Evolutionary conservation across 2,329 filamentous ascomycete genomes (phyloP).

Genomic region (Thelonectria olida): DNA sequence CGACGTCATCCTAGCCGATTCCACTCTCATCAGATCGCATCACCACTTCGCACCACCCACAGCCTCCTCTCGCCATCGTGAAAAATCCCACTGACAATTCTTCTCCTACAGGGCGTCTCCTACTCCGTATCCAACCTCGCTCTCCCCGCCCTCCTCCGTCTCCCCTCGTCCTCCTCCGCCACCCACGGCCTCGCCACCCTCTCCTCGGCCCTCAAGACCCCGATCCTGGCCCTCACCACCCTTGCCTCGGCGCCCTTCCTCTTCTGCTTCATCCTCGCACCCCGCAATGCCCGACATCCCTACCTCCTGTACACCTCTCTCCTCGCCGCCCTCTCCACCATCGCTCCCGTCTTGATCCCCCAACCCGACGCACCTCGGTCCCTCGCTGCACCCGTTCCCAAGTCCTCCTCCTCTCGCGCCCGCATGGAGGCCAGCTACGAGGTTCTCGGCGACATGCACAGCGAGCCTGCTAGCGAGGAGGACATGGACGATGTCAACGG

Average conservation of each 20-base stretch:
- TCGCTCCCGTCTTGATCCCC: slow-evolving; percentile 60
- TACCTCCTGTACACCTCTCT: slow-evolving; percentile 89
- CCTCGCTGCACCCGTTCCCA: slow-evolving; percentile 39
- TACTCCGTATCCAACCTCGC: slow-evolving; percentile 83
- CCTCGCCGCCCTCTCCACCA: slow-evolving; percentile 70
- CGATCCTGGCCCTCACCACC: slow-evolving; percentile 73
- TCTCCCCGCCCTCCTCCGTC: slow-evolving; percentile 81
- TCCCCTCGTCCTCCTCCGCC: slow-evolving; percentile 79
- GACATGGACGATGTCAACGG: slow-evolving; percentile 66
- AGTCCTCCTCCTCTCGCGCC: slow-evolving; percentile 45
- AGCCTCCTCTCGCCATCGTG: too few relatives aligned
- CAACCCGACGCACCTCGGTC: slow-evolving; percentile 40
- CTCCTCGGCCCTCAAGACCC: slow-evolving; percentile 68
- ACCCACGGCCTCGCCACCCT: slow-evolving; percentile 76
- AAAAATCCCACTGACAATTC: slow-evolving; percentile 25
- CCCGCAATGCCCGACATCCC: slow-evolving; percentile 79
- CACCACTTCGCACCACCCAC: slow-evolving; percentile 9
- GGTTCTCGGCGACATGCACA: slow-evolving; percentile 66
- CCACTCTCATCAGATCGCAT: not conserved
- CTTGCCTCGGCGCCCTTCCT: slow-evolving; percentile 77
- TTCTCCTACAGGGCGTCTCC: slow-evolving; percentile 76
- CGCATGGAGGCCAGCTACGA: slow-evolving; percentile 79
- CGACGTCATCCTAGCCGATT: slow-evolving; percentile 3
- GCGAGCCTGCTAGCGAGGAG: slow-evolving; percentile 59
- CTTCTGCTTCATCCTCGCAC: slow-evolving; percentile 81